Evolutionary conservation across 805 yeast genomes (phyloP).

Genomic region (Wickerhamomyces bisporus): DNA sequence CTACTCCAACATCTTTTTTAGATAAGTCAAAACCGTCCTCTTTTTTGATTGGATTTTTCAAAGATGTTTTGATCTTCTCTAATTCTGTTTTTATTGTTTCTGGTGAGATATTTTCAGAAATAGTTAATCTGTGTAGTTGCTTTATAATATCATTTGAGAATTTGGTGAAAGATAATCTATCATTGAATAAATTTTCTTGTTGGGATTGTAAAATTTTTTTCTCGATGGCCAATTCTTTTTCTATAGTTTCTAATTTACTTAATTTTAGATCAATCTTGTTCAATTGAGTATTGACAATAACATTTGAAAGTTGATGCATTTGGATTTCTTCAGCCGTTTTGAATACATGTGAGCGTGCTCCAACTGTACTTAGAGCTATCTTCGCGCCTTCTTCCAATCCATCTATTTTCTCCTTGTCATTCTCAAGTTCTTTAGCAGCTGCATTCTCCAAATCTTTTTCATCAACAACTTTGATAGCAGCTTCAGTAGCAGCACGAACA

Average conservation of each 20-base stretch:
- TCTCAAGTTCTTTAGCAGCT: slow-evolving; percentile 15
- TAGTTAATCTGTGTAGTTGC: slow-evolving; percentile 38
- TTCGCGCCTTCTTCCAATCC: slow-evolving; percentile 54
- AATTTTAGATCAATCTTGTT: slow-evolving; percentile 63
- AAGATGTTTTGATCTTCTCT: slow-evolving; percentile 21
- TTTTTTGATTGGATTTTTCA: slow-evolving; percentile 27
- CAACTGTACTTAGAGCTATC: slow-evolving; percentile 70
- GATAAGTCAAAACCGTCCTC: slow-evolving; percentile 23
- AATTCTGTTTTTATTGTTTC: slow-evolving; percentile 16
- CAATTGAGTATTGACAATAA: slow-evolving; percentile 56
- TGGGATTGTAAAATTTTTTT: slow-evolving; percentile 53
- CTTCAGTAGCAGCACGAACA: slow-evolving; percentile 72
- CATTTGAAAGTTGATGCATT: slow-evolving; percentile 53
- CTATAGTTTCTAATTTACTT: slow-evolving; percentile 52
- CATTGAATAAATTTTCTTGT: slow-evolving; percentile 63
- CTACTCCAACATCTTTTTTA: slow-evolving; percentile 14
- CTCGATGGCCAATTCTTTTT: slow-evolving; percentile 61
- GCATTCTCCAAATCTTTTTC: slow-evolving; percentile 18
- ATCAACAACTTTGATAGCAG: slow-evolving; percentile 41
- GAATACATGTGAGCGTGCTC: slow-evolving; percentile 74
- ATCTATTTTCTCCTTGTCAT: slow-evolving; percentile 9
- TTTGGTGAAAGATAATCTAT: slow-evolving; percentile 61
- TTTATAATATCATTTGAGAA: slow-evolving; percentile 45
- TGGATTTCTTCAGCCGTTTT: slow-evolving; percentile 79
- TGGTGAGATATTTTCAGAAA: slow-evolving; percentile 16